Conservation (phyloP, 2,329 filamentous ascomycete species). For the Blastomyces percursus region DNA sequence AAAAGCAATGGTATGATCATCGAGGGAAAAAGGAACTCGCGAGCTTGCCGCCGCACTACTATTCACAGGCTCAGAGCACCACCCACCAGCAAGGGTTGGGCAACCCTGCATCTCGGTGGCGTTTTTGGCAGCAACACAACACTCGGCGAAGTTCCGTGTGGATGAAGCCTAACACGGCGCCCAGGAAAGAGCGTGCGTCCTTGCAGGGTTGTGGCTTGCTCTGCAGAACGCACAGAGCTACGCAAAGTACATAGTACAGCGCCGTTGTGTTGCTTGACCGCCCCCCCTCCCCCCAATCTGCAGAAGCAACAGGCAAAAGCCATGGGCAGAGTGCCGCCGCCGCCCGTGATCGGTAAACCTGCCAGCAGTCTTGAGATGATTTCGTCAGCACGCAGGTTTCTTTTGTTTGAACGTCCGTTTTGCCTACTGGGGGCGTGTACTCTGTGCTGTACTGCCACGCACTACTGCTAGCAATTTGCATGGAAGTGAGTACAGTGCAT, state of each 20-base stretch:
- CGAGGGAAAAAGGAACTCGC: background rate
- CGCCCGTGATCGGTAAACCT: too few relatives aligned
- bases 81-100: background rate
- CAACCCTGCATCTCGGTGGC: background rate
- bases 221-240: background rate
- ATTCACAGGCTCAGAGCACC: background rate
- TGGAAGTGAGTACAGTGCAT: too few relatives aligned
- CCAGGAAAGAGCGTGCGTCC: background rate
- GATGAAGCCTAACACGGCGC: background rate
- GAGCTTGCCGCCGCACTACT: background rate
- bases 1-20: background rate
- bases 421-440: background rate
- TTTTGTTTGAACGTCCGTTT: too few relatives aligned
- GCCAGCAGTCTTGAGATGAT: background rate
- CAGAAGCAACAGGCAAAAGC: too few relatives aligned
- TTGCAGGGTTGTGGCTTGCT: background rate
- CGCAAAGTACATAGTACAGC: background rate
- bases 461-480: background rate
- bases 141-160: constrained; percentile 4
- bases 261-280: background rate
- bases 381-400: background rate
- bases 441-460: background rate
- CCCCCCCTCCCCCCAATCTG: background rate
- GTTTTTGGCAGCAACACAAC: background rate
- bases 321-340: too few relatives aligned